A percentile compares a stretch with the other conserved stretches of the same genome.
Conservation (phyloP, 2,329 filamentous ascomycete genomes). For the Davidsoniella virescens region DNA sequence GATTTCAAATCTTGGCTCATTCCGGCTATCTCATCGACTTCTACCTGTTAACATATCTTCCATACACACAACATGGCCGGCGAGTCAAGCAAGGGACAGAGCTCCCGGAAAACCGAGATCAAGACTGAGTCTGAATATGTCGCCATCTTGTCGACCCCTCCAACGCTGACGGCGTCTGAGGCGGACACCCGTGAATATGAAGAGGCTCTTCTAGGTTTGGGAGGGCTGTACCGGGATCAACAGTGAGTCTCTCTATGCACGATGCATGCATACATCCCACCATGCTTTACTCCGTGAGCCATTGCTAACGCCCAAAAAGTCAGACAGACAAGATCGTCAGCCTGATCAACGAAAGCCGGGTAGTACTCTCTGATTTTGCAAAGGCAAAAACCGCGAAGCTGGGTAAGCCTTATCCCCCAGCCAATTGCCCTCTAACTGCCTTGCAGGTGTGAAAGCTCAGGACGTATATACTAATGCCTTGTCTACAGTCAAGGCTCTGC, state of each 20-base stretch:
- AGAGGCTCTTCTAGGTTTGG: constrained; percentile 69
- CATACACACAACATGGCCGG: constrained; percentile 52
- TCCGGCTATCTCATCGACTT: not conserved
- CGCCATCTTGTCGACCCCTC: constrained; percentile 72
- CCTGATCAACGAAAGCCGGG: constrained; percentile 77
- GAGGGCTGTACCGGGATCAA: constrained; percentile 82
- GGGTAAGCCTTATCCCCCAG: constrained; percentile 40
- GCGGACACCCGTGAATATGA: constrained; percentile 84
- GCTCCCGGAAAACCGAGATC: constrained; percentile 9
- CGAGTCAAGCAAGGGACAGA: constrained; percentile 38
- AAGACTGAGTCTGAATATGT: constrained; percentile 83
- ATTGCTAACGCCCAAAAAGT: constrained; percentile 27
- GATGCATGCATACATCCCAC: not conserved
- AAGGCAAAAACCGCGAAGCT: constrained; percentile 98
- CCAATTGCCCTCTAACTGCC: not conserved
- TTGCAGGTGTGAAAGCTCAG: not conserved
- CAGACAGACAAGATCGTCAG: constrained; percentile 73
- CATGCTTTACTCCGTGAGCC: not conserved
- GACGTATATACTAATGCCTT: constrained; percentile 4
- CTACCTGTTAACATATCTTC: not conserved
- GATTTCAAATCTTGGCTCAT: not conserved
- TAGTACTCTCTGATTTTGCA: constrained; percentile 85
- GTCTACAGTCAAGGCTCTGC: constrained; percentile 76
- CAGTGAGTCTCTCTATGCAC: constrained; percentile 31
- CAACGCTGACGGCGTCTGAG: constrained; percentile 60